Base-by-base conservation (phyloP, 495 filamentous ascomycete genomes). In the Hypoxylon trugodes region DNA sequence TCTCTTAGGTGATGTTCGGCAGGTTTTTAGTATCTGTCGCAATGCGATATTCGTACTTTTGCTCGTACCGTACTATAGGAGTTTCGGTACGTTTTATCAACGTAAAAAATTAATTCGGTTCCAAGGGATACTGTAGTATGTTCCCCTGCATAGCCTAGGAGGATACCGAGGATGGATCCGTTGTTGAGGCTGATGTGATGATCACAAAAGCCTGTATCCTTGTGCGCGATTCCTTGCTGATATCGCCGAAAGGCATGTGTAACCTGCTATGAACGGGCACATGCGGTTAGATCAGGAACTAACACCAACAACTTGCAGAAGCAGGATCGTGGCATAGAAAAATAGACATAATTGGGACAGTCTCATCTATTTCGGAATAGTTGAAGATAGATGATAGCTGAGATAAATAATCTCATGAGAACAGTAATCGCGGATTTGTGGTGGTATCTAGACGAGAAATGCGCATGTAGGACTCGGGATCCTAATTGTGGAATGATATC, bases 161-260 rank as follows among this genome's bases (percentile, higher is more conserved):
- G 32, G 42, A 36, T 35, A 48, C 54, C 41, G 54, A 59, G 12
- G n/a, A 46, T 37, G 15, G 26, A 18, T 24, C 26, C 36, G 45
- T 60, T 24, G 13, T 60, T 26, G 55, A 66, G 62, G 62, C 55
- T 66, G 55, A 60, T 49, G 60, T 66, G 55, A 60, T 49, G 60
- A 63, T 49, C 19, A 48, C 13, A 33, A n/a, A 59, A 36, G 25
- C 54, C 41, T 49, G 42, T 38, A 54, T 49, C 25, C 32, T 45
- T 37, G 6, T 47, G 24, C 19, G 41, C 43, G 35, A 43, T 60
- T 41, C 46, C 46, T 57, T 53, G 52, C 38, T 58, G 46, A n/a
- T 33, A 18, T 15, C 25, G 57, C 46, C 32, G 26, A 45, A 9
- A 38, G 19, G 19, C 22, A 4, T 47, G 37, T 47, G 38, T 30